Evolutionary conservation across 495 filamentous ascomycete genomes (phyloP), one percentile per base, ranked within the genome.

Genomic region (Achaetomiella virescens): DNA sequence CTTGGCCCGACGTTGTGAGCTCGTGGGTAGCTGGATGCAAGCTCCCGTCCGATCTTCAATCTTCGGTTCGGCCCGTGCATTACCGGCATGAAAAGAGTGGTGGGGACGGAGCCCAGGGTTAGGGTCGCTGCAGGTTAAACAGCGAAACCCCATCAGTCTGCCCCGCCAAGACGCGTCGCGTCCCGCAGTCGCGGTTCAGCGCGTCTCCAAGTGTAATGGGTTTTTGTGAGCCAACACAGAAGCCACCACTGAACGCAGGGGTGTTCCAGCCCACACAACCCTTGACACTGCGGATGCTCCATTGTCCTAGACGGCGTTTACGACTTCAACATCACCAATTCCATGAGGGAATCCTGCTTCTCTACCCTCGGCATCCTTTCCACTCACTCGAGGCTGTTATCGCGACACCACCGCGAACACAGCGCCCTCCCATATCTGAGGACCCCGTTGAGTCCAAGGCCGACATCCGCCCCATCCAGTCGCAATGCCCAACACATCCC

Each of bases 401-500:
- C 35, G 5, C 33, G 4, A 21, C 47, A 4, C 2, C 38, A 24
- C 22, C 21, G 18, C 0, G 10, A 0, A 22, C 4, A 6, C 22
- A 20, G 17, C 7, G 3, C 21, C 17, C 35, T n/a, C 2, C n/a
- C 8, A 17, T 11, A 31, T 14, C 11, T 22, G 12, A 27, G 14
- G 2, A n/a, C 43, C 43, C 15, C n/a, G n/a, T n/a, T n/a, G 9
- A 31, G 27, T 9, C 27, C 27, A 31, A 29, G 44, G 25, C 5
- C 35, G 15, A 35, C 50, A 21, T 35, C 44, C 25, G 36, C 47
- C 35, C 12, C 7, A 9, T 8, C n/a, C 11, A 6, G 11, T 37
- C 14, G 55, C 37, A 15, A 78, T 78, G 76, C 68, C 76, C n/a
- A 78, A 78, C 62, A 78, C 76, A 10, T 66, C 68, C 10, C 61